Evolutionary conservation across 2,329 filamentous ascomycete species (phyloP).

Genomic region (Clonostachys chloroleuca): DNA sequence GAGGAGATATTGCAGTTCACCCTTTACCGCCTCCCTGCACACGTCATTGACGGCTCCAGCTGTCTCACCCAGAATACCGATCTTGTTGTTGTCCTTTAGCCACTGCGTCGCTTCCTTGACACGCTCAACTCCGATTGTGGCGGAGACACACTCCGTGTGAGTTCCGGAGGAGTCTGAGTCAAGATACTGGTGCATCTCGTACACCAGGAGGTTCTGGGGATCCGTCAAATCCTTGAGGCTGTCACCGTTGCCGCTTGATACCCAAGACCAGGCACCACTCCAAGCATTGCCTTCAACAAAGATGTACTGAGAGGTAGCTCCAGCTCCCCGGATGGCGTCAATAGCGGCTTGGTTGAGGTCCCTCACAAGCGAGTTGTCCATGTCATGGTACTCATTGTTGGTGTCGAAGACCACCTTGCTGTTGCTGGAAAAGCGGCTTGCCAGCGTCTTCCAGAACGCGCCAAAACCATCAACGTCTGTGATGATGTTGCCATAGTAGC

Average conservation of each 20-base stretch:
- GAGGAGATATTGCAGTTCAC: not conserved
- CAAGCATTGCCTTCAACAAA: constrained; percentile 52
- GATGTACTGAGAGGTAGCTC: constrained; percentile 51
- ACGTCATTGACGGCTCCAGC: not conserved
- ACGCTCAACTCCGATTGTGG: constrained; percentile 1
- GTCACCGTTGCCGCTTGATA: constrained; percentile 30
- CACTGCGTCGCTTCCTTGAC: not conserved
- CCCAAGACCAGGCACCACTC: constrained; percentile 39
- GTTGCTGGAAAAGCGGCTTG: constrained; percentile 46
- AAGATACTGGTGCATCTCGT: constrained; percentile 58
- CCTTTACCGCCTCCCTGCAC: not conserved
- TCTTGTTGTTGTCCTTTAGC: not conserved
- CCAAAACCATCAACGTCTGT: not conserved
- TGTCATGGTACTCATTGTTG: constrained; percentile 63
- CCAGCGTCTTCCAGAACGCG: constrained; percentile 50
- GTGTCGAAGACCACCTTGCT: constrained; percentile 56
- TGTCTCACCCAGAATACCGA: not conserved
- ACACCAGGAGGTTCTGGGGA: constrained; percentile 43
- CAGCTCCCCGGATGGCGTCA: constrained; percentile 53
- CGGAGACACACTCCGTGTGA: constrained; percentile 36
- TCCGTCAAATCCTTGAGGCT: constrained; percentile 35
- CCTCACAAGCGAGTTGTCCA: constrained; percentile 54
- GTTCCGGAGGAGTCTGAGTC: constrained; percentile 50
- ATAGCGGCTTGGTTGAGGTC: constrained; percentile 62
- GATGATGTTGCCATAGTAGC: not conserved